phyloP scores from a whole-genome alignment of 441 rosid species.

The Theobroma grandiflorum region DNA sequence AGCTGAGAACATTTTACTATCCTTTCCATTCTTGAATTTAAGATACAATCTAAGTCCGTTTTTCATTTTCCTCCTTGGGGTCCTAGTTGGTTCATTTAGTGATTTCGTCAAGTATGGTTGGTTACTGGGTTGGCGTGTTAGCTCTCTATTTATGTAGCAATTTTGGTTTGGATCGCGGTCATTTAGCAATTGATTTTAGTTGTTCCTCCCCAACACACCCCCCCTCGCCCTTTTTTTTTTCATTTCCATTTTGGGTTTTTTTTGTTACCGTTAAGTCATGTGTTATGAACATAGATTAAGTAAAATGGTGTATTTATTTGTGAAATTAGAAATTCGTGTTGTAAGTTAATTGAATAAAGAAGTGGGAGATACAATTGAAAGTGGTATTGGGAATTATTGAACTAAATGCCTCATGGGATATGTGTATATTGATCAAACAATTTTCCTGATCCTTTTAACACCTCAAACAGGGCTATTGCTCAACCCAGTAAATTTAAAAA shows the following conservation, averaged over 20 bases:
- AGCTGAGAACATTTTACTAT: slow-evolving; percentile 39
- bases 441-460: too few species aligned
- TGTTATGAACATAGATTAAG: not conserved
- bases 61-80: not conserved
- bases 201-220: not conserved
- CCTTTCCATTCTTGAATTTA: slow-evolving; percentile 38
- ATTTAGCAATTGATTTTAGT: not conserved
- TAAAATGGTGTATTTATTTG: slow-evolving; percentile 16
- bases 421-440: too few species aligned
- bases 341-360: slow-evolving; percentile 15
- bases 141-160: slow-evolving; percentile 15
- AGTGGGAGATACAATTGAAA: not conserved
- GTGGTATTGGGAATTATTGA: not conserved
- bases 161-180: slow-evolving; percentile 16
- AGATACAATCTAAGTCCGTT: slow-evolving; percentile 31
- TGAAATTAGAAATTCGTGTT: not conserved
- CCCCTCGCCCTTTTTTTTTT: not conserved
- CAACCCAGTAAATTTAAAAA: too few species aligned
- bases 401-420: not conserved
- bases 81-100: slow-evolving; percentile 14
- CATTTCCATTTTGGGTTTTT: not conserved
- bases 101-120: slow-evolving; percentile 8
- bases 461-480: too few species aligned
- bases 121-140: slow-evolving; percentile 16
- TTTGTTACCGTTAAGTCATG: not conserved